Base-by-base conservation (phyloP, 2,329 filamentous ascomycete species). In the Shiraia sp. region DNA sequence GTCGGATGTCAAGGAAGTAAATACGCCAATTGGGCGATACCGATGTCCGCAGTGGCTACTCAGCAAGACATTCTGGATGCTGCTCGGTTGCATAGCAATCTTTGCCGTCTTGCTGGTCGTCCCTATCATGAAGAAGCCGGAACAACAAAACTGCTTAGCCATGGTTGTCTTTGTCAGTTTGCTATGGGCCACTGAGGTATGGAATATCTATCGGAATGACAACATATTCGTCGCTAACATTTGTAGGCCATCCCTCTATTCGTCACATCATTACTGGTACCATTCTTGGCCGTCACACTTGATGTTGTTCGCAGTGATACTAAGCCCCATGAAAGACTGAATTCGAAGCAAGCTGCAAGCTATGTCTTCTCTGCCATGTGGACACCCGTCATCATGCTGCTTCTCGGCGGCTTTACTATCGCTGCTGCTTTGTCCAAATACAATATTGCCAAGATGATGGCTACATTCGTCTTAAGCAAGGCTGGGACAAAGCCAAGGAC, bases 351-450 rank as follows among this genome's bases (percentile, higher is more conserved):
- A 30, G 91, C 93, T 0, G 89, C 92, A 0, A 77, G 81, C 19
- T 92, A 87, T 60, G 87, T 96, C 43, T 97, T 99, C 60, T 79
- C 90, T 4, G 86, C 93, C 17, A 99, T 99, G 93, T 99, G 93
- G 93, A 96, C 92, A 3, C 92, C 93, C 0, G 93, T 99, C 40
- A 99, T 99, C 56, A 97, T 99, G 93, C 82, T 99, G 12, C 78
- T 99, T 15, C 83, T 99, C 0, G 93, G 93, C 55, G 93, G 93
- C 23, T 99, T 99, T 64, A 96, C 93, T 2, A 86, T 99, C 39
- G 93, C 93, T 8, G 93, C 93, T 0, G 95, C 93, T 0, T 73
- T 99, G 40, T 96, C 90, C 34, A 99, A 99, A 69, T 96, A 95
- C 71, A 93, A 91, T 56, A 97, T 99, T 61, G 93, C 96, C 47